phyloP scores from a whole-genome alignment of 1,284 basidiomycete genomes.

The Irpex lacteus region DNA sequence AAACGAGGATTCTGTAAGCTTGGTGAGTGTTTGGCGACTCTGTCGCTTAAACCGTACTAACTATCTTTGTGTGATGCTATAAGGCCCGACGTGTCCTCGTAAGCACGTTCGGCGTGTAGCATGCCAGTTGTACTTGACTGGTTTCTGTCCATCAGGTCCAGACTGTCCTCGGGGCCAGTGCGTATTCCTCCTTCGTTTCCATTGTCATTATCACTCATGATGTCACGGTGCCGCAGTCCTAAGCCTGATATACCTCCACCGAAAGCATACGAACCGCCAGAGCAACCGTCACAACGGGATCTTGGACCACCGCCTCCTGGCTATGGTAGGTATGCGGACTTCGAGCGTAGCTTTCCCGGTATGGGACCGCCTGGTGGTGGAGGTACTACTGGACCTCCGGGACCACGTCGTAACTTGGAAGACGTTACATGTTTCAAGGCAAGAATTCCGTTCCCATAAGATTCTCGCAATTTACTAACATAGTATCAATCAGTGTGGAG shows the following conservation, averaged over 20 bases:
- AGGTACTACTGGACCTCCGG: conserved; percentile 29
- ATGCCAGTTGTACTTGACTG: conserved; percentile 90
- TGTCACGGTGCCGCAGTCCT: conserved; percentile 47
- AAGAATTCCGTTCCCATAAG: conserved; percentile 17
- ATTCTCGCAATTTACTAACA: conserved; percentile 8
- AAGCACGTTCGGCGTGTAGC: conserved; percentile 92
- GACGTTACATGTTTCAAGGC: conserved; percentile 92
- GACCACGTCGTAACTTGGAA: conserved; percentile 73
- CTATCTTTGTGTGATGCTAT: not conserved
- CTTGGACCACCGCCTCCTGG: conserved; percentile 91
- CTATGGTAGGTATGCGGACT: conserved; percentile 82
- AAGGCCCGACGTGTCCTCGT: conserved; percentile 86
- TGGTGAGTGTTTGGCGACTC: conserved; percentile 46
- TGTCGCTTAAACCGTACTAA: conserved; percentile 5
- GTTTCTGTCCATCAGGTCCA: conserved; percentile 93
- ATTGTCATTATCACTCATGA: conserved; percentile 9
- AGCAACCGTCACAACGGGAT: conserved; percentile 72
- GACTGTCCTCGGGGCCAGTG: conserved; percentile 92
- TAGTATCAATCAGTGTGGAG: conserved; percentile 62
- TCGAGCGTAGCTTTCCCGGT: conserved; percentile 57
- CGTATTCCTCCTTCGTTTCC: conserved; percentile 33
- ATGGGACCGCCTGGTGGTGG: conserved; percentile 24
- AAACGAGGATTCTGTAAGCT: conserved; percentile 93
- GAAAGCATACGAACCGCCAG: conserved; percentile 78
- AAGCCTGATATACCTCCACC: conserved; percentile 71